These are phyloP conservation scores for Centrapalus pauciflorus DNA, from an alignment of 129 eudicot genomes.

Conservation along the genomic window DNA sequence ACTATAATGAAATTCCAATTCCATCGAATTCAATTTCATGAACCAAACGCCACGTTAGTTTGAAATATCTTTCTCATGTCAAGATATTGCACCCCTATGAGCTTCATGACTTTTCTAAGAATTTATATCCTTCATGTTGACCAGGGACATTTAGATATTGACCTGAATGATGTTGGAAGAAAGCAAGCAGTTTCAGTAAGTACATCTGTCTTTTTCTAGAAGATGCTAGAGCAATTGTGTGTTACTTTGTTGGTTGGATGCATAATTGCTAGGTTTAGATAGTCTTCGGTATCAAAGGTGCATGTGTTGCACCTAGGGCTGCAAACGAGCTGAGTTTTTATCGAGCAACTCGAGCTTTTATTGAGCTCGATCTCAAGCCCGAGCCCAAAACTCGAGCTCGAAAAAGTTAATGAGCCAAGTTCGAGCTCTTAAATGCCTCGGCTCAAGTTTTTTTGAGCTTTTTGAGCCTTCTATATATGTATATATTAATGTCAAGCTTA, in stretches of 20 bases:
- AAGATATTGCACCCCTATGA: not conserved
- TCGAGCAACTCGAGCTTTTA: too few species aligned
- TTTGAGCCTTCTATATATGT: too few species aligned
- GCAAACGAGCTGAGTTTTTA: too few species aligned
- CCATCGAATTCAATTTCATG: too few species aligned
- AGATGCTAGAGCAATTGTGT: not conserved
- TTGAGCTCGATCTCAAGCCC: too few species aligned
- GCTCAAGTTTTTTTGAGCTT: too few species aligned
- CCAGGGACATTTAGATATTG: conserved; percentile 89
- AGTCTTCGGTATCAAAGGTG: not conserved
- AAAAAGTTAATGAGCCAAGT: too few species aligned
- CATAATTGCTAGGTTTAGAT: conserved; percentile 2
- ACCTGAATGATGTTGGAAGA: conserved; percentile 80
- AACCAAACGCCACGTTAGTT: too few species aligned
- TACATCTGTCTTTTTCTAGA: not conserved
- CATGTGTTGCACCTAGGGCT: not conserved
- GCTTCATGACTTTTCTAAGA: conserved; percentile 3
- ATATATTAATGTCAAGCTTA: too few species aligned
- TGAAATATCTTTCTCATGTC: not conserved
- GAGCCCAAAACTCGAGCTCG: too few species aligned
- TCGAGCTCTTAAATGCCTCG: too few species aligned
- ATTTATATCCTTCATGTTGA: conserved; percentile 13
- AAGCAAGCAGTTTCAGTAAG: conserved; percentile 83
- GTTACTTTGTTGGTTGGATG: not conserved
- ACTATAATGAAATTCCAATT: too few species aligned